phyloP scores from a whole-genome alignment of 305 asterid species.

The Solanum hybrid region DNA sequence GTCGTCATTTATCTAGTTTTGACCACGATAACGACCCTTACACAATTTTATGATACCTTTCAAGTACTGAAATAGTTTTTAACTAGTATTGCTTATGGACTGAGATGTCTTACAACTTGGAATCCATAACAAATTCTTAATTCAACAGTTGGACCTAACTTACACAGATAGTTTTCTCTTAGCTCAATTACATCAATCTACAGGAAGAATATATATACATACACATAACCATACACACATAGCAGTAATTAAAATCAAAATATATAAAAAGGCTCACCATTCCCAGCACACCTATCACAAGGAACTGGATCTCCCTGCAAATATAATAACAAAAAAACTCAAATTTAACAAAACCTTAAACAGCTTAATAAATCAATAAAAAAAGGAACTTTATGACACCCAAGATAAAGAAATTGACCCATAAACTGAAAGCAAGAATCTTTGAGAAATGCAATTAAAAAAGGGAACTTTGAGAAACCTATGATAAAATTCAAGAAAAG shows the following conservation, averaged over 20 bases:
- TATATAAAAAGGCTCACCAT: slow-evolving; percentile 36
- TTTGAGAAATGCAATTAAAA: neutral
- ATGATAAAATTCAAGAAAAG: neutral
- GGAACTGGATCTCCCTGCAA: slow-evolving; percentile 93
- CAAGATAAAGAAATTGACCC: neutral
- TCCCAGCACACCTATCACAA: slow-evolving; percentile 82
- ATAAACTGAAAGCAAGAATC: neutral
- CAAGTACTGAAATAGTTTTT: neutral
- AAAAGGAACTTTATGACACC: neutral
- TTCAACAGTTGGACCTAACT: neutral
- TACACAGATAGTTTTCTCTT: neutral
- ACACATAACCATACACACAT: neutral
- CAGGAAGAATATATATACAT: neutral
- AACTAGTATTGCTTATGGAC: neutral
- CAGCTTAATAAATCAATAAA: neutral
- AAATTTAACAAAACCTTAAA: neutral
- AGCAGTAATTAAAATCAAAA: neutral
- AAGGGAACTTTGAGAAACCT: neutral
- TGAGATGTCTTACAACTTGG: neutral
- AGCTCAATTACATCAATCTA: neutral
- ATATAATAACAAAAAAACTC: neutral
- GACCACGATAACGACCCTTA: neutral
- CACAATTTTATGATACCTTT: neutral
- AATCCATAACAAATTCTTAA: neutral
- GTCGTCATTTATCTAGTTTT: neutral